These are phyloP conservation scores for Starmerella riodocensis DNA, from an alignment of 805 yeast genomes.

Conservation along the genomic window DNA sequence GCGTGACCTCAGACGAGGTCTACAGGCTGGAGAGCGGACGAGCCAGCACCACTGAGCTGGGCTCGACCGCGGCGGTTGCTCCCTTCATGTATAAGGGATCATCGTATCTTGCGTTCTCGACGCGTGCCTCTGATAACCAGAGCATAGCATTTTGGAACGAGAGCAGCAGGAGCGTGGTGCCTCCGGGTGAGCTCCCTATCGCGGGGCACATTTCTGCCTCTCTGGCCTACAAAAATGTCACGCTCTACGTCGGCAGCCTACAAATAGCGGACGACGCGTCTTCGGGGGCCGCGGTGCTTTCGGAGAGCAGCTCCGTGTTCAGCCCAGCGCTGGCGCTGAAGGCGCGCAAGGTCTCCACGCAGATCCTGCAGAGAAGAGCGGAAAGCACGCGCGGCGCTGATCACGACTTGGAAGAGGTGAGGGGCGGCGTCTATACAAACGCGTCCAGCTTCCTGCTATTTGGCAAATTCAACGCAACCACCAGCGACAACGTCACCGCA, in stretches of 20 bases:
- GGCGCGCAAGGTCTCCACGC: not conserved
- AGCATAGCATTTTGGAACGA: slow-evolving; percentile 7
- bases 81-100: slow-evolving; percentile 22
- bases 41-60: slow-evolving; percentile 12
- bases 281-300: slow-evolving; percentile 2
- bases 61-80: slow-evolving; percentile 14
- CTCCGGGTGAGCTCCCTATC: not conserved
- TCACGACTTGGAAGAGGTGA: slow-evolving; percentile 18
- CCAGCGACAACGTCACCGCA: slow-evolving; percentile 23
- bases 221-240: slow-evolving; percentile 7
- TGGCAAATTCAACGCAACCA: slow-evolving; percentile 38
- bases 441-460: slow-evolving; percentile 42
- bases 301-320: not conserved
- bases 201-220: slow-evolving; percentile 12
- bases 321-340: not conserved
- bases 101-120: slow-evolving; percentile 21
- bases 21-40: slow-evolving; percentile 1
- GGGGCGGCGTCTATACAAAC: slow-evolving; percentile 35
- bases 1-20: not conserved
- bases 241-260: slow-evolving; percentile 25
- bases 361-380: not conserved
- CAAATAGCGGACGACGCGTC: slow-evolving; percentile 9
- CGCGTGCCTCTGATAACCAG: slow-evolving; percentile 11
- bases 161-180: not conserved
- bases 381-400: not conserved